Evolutionary conservation across 495 filamentous ascomycete species (phyloP), one percentile per base, ranked within the genome.

Genomic region (Penicillium soppii): DNA sequence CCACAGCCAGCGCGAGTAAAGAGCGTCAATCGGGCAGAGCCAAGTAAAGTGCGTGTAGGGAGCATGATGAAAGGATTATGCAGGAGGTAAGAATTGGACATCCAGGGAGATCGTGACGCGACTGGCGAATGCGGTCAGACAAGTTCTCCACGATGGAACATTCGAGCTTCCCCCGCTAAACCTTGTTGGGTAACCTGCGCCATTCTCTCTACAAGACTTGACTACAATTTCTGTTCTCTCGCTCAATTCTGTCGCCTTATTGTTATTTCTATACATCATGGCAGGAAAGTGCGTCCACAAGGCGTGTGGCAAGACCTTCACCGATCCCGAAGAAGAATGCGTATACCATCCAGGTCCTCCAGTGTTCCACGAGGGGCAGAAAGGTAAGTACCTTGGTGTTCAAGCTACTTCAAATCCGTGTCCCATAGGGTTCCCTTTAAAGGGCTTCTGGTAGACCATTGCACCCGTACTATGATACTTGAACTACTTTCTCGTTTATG

Each of bases 341-440:
- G 74, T 83, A 54, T 96, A 96, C 72, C 94, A 97, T 74, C 90
- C 92, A 41, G 92, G 92, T 33, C 92, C 91, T 38, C 91, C 92
- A 48, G 78, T 95, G 62, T 99, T 99, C 69, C 94, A 99, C 68
- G 94, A 99, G 76, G 94, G 94, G 35, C 92, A 97, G 72, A 98
- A 98, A 85, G 94, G 94, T 96, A 76, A 63, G 77, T 69, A 71
- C 72, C 69, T 68, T 71, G 68, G 49, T 53, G 58, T 57, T 64
- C 44, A 53, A 63, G 47, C 52, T 48, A 52, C 38, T 47, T 46
- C 44, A 36, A 30, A 44, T 58, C 19, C 15, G 41, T 58, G 41
- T 35, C 21, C 17, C 22, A 23, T 48, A 38, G 23, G 25, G 41
- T 23, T 5, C 13, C 12, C 15, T n/a, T n/a, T n/a, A n/a, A 27